phyloP scores from a whole-genome alignment of 495 filamentous ascomycete species.

The Hypoxylon perforatum region DNA sequence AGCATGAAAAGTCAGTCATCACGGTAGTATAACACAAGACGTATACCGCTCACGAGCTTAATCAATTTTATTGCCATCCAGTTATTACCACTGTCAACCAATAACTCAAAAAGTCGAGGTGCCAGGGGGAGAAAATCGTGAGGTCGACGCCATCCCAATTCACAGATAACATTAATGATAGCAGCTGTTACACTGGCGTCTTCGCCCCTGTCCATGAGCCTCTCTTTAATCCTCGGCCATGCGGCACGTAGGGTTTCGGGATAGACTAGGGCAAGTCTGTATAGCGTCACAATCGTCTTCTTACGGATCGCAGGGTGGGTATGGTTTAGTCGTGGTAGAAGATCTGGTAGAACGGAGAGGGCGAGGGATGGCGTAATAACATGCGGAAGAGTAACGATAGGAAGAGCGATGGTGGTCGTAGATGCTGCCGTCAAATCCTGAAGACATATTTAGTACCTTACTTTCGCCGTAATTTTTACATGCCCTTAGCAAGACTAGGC shows the following conservation, averaged over 20 bases:
- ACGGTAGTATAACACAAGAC: background rate
- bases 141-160: conserved; percentile 92
- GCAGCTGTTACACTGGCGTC: conserved; percentile 95
- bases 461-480: conserved; percentile 13
- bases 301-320: conserved; percentile 85
- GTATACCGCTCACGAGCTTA: conserved; percentile 75
- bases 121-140: conserved; percentile 93
- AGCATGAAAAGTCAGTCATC: conserved; percentile 43
- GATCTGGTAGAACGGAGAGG: conserved; percentile 84
- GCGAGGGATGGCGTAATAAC: conserved; percentile 91
- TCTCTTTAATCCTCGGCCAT: conserved; percentile 96
- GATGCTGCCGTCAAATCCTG: conserved; percentile 84
- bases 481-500: background rate
- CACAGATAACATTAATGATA: conserved; percentile 95
- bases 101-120: conserved; percentile 87
- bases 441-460: conserved; percentile 22
- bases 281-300: conserved; percentile 93
- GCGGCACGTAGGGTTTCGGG: conserved; percentile 91
- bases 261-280: conserved; percentile 90
- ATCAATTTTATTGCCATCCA: conserved; percentile 99
- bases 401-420: conserved; percentile 81
- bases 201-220: conserved; percentile 88
- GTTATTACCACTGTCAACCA: conserved; percentile 95
- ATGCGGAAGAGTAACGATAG: conserved; percentile 87
- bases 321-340: conserved; percentile 87